These are phyloP conservation scores for Rhynchospora tenuis DNA, from an alignment of 176 grass and related monocot genomes.

Conservation along the genomic window DNA sequence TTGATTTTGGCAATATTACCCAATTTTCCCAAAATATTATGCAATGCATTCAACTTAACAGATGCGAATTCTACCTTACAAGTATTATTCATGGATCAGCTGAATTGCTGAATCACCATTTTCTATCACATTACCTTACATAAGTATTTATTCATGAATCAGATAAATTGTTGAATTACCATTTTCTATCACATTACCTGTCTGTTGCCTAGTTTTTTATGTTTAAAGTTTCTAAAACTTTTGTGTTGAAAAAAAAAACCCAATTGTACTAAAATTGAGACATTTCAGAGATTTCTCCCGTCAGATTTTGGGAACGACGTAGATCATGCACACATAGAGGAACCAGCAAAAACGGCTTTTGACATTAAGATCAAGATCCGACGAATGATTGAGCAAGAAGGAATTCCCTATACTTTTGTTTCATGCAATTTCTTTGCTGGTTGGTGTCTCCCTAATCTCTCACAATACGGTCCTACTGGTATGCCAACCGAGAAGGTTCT, in stretches of 20 bases:
- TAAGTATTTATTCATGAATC: background rate
- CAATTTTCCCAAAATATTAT: too few species aligned
- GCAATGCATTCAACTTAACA: background rate
- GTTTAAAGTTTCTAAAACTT: background rate
- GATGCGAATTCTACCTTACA: background rate
- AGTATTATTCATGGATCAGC: background rate
- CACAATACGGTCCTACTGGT: background rate
- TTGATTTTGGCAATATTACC: background rate
- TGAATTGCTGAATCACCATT: background rate
- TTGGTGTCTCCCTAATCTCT: slow-evolving; percentile 27
- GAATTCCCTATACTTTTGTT: slow-evolving; percentile 29
- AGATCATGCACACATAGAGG: slow-evolving; percentile 13
- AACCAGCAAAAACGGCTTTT: slow-evolving; percentile 4
- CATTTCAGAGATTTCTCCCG: slow-evolving; percentile 43
- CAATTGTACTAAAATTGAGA: background rate
- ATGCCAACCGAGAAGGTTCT: slow-evolving; percentile 26
- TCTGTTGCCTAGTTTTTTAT: background rate
- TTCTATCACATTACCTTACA: background rate
- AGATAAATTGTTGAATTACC: background rate
- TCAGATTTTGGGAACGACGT: slow-evolving; percentile 44
- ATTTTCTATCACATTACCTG: background rate
- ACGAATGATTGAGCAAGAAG: slow-evolving; percentile 19
- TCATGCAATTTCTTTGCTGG: slow-evolving; percentile 35
- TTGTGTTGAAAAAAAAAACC: background rate
- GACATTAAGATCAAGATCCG: slow-evolving; percentile 26